These are phyloP conservation scores for Allium cepa DNA, from an alignment of 106 monocot genomes.

Conservation along the genomic window DNA sequence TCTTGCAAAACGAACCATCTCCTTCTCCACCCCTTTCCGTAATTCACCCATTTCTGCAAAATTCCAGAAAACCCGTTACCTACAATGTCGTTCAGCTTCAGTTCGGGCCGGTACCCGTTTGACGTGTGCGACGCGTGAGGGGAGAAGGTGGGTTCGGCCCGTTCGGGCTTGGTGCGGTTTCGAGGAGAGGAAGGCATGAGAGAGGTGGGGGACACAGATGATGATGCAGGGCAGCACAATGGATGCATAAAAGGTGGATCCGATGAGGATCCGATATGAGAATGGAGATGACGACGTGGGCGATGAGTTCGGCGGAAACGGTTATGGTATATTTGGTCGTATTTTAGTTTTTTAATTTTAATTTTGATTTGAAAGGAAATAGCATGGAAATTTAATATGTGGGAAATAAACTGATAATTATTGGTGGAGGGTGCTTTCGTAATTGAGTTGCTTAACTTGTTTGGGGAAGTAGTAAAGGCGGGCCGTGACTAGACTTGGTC, in stretches of 20 bases:
- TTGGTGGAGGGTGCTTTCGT: no score
- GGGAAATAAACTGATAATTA: no score
- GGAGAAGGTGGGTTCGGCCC: background rate
- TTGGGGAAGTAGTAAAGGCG: no score
- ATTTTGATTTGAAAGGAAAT: no score
- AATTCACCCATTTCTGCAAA: slow-evolving; percentile 93
- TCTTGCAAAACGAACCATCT: slow-evolving; percentile 84
- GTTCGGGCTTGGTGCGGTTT: slow-evolving; percentile 17
- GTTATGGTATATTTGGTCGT: no score
- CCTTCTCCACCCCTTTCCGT: slow-evolving; percentile 80
- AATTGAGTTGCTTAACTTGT: no score
- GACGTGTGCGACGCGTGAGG: background rate
- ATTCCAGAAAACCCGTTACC: slow-evolving; percentile 71
- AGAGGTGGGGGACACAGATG: background rate
- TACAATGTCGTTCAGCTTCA: slow-evolving; percentile 35
- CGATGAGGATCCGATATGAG: background rate
- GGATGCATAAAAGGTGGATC: background rate
- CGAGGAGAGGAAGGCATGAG: background rate
- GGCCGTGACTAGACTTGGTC: no score
- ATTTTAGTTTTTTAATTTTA: no score
- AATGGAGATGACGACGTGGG: background rate
- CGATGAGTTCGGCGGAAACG: no score
- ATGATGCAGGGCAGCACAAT: background rate
- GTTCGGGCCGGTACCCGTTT: slow-evolving; percentile 8
- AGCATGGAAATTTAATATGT: no score